Conservation (phyloP, 148 eudicot species). For the Fagopyrum esculentum region DNA sequence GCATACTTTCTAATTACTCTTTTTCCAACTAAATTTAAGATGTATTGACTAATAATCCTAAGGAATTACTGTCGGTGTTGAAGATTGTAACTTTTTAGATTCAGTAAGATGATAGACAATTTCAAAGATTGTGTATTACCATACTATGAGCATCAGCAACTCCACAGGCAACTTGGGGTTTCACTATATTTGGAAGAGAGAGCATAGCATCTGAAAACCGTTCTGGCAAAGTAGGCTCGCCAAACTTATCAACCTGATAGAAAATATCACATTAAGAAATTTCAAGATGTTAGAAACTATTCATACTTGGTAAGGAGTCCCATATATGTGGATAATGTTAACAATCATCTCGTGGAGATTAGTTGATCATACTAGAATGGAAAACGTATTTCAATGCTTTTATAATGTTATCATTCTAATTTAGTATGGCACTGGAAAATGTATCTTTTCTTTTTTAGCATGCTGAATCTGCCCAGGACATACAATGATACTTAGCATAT, state of each 20-base stretch:
- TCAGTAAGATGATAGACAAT: background rate
- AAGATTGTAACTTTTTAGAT: background rate
- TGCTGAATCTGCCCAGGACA: background rate
- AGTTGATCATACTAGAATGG: background rate
- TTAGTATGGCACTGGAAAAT: background rate
- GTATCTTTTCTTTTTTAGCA: background rate
- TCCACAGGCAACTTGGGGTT: slow-evolving; percentile 98
- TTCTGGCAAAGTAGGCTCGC: slow-evolving; percentile 43
- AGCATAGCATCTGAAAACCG: slow-evolving; percentile 56
- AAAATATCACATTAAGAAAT: background rate
- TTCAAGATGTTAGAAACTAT: background rate
- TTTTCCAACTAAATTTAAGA: background rate
- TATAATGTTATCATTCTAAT: background rate
- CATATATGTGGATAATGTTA: background rate
- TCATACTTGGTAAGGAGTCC: background rate
- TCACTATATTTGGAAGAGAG: slow-evolving; percentile 73
- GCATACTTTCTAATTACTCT: background rate
- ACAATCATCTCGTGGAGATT: background rate
- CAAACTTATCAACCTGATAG: slow-evolving; percentile 71
- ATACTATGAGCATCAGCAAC: slow-evolving; percentile 90
- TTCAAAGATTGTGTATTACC: slow-evolving; percentile 33
- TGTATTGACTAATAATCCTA: background rate
- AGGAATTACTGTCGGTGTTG: background rate
- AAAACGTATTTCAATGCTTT: background rate
- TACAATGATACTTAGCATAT: background rate